Base-by-base conservation (phyloP, 108 stramenopile genomes). In the Cyclotella sp. region DNA sequence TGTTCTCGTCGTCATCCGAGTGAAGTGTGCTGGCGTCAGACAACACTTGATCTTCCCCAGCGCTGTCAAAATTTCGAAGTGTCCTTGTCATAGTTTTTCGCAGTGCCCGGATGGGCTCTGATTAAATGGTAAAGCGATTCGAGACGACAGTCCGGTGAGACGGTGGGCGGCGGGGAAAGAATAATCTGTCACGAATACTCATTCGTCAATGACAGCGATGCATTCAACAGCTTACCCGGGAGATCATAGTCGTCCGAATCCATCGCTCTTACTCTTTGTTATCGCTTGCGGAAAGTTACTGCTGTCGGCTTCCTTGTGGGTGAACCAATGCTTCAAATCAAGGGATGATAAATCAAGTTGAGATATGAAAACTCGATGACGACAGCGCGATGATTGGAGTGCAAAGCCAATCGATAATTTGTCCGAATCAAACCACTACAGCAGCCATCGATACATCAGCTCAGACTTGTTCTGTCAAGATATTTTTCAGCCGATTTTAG, bases 11-110 rank as follows among this genome's bases (percentile, higher is more conserved):
- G 27, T 49, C 70, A 12, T 76, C 70, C 13, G 27, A 29, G 29
- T 28, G n/a, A 14, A 70, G 41, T 21, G 46, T 21, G 28, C 39
- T 63, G 21, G 6, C 47, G 21, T 26, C 30, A 22, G 58, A 27
- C 52, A 13, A 9, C 29, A 67, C 8, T 51, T 52, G 14, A 53
- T 34, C 49, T 68, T 68, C 67, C 0, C 67, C 67, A 0, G 67
- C 67, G 49, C 67, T 51, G n/a, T 68, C 67, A 16, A 68, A 68
- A 34, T 68, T 51, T 19, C 67, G 67, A 22, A 68, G 28, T 10
- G 67, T 51, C 28, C 67, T 39, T 34, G 49, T 43, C 67, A 68
- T 68, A 27, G 67, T 68, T 52, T 68, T 68, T 11, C 49, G 67
- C 9, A 68, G 67, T 10, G 28, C 28, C 29, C 8, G 27, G 16